Percentiles rank a stretch among this genome's conserved stretches.
Evolutionary conservation across 768 basidiomycete genomes (phyloP).

Genomic region (Xanthoconium stramineum): DNA sequence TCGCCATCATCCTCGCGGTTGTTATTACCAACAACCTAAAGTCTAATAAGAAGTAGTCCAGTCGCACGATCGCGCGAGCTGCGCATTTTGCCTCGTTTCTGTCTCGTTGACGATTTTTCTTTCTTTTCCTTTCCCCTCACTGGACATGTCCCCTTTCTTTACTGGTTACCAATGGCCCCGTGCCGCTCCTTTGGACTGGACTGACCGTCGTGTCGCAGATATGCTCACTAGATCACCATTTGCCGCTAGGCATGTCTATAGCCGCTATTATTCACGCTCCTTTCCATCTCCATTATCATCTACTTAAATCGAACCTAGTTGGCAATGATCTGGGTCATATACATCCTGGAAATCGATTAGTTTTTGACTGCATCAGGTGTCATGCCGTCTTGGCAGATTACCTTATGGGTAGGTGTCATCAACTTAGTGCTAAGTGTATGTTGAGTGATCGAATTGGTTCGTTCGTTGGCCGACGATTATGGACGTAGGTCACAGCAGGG

Average conservation of each 20-base stretch:
- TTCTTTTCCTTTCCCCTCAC: background rate
- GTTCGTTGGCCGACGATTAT: too few species aligned
- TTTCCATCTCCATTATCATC: constrained; percentile 21
- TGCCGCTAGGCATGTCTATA: constrained; percentile 1
- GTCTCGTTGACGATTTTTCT: background rate
- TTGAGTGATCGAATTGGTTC: too few species aligned
- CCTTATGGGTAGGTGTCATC: too few species aligned
- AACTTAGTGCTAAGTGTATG: too few species aligned
- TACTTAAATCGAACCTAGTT: constrained; percentile 29
- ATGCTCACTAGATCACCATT: constrained; percentile 15
- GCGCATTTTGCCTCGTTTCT: background rate
- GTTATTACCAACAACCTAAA: constrained; percentile 47
- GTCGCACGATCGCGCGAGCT: background rate
- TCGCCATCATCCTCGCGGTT: constrained; percentile 60
- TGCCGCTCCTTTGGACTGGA: constrained; percentile 24
- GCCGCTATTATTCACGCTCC: constrained; percentile 12
- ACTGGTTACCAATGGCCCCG: background rate
- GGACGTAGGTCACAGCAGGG: too few species aligned
- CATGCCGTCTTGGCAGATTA: too few species aligned
- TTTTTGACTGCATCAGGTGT: background rate
- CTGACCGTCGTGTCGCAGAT: constrained; percentile 4
- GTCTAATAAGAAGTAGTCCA: constrained; percentile 20
- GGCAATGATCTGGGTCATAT: constrained; percentile 16
- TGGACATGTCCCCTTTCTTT: constrained; percentile 14
- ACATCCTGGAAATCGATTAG: constrained; percentile 5